Evolutionary conservation across 2,329 filamentous ascomycete genomes (phyloP).

Genomic region (Rhytidhysteron rufulum): DNA sequence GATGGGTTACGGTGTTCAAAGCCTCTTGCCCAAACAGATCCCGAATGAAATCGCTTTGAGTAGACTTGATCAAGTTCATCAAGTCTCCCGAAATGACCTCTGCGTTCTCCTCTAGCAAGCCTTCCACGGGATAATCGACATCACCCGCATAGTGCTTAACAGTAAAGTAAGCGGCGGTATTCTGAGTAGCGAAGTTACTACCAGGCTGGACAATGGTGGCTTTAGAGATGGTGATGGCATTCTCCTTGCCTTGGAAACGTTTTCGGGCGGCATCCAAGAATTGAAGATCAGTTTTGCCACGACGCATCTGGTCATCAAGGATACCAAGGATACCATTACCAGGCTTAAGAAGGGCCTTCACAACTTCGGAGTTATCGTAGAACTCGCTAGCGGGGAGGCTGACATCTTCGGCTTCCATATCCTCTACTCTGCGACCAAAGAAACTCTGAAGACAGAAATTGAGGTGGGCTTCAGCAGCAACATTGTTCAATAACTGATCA

Average conservation of each 20-base stretch:
- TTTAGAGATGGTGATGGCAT: constrained; percentile 75
- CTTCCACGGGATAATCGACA: constrained; percentile 86
- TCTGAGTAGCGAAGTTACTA: constrained; percentile 85
- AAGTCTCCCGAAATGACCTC: constrained; percentile 94
- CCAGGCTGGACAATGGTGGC: constrained; percentile 74
- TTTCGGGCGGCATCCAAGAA: constrained; percentile 86
- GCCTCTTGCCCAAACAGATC: constrained; percentile 96
- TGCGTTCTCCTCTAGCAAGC: constrained; percentile 89
- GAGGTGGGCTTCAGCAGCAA: constrained; percentile 86
- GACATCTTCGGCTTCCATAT: constrained; percentile 92
- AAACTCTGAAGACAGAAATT: constrained; percentile 93
- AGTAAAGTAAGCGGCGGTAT: constrained; percentile 76
- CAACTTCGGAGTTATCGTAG: constrained; percentile 95
- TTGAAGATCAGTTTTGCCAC: constrained; percentile 83
- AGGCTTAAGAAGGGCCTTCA: constrained; percentile 84
- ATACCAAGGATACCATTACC: constrained; percentile 93
- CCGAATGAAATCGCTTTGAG: constrained; percentile 82
- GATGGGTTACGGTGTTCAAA: constrained; percentile 87
- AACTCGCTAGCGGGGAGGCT: constrained; percentile 88
- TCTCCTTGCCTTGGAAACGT: constrained; percentile 91
- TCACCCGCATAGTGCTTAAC: constrained; percentile 95
- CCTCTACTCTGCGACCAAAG: constrained; percentile 89
- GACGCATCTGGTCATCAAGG: constrained; percentile 89
- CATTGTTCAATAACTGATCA: constrained; percentile 92
- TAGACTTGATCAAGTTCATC: constrained; percentile 86